Conservation (phyloP, 2,329 filamentous ascomycete genomes). For the Hirsutella thompsonii region DNA sequence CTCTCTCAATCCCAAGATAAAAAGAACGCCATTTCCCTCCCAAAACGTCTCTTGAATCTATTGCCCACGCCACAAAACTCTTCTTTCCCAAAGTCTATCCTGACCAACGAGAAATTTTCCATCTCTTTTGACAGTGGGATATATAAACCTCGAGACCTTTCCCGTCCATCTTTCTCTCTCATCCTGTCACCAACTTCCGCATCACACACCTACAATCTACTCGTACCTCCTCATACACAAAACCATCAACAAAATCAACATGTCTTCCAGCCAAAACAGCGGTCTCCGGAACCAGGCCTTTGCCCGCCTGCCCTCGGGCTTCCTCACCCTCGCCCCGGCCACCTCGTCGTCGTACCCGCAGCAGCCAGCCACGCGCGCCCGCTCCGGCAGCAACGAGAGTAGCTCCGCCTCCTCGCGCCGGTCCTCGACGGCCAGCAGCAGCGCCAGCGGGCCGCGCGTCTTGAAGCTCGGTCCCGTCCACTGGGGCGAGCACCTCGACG, state of each 20-base stretch:
- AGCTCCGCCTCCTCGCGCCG: slow-evolving; percentile 26
- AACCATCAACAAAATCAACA: neutral
- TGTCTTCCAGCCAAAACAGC: neutral
- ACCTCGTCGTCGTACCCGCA: slow-evolving; percentile 43
- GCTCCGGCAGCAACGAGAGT: slow-evolving; percentile 5
- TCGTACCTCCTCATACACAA: neutral
- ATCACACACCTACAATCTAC: no score
- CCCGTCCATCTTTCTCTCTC: no score
- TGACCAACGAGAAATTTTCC: no score
- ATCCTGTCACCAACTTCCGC: no score
- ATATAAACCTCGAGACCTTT: no score
- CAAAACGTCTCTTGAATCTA: no score
- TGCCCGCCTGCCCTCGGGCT: slow-evolving; percentile 14
- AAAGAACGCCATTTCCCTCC: no score
- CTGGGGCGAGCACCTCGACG: slow-evolving; percentile 46
- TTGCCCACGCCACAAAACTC: no score
- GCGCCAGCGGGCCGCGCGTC: slow-evolving; percentile 23
- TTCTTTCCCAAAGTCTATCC: no score
- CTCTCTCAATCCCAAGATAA: no score
- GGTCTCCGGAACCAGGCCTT: slow-evolving; percentile 2
- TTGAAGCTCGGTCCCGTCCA: slow-evolving; percentile 54
- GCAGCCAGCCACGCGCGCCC: slow-evolving; percentile 17
- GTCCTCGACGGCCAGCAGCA: slow-evolving; percentile 40
- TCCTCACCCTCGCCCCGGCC: slow-evolving; percentile 46
- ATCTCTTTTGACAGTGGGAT: no score